Percentiles rank a stretch among this genome's conserved stretches.
Evolutionary conservation across 768 basidiomycete genomes (phyloP).

Genomic region (Termitomyces sp.): DNA sequence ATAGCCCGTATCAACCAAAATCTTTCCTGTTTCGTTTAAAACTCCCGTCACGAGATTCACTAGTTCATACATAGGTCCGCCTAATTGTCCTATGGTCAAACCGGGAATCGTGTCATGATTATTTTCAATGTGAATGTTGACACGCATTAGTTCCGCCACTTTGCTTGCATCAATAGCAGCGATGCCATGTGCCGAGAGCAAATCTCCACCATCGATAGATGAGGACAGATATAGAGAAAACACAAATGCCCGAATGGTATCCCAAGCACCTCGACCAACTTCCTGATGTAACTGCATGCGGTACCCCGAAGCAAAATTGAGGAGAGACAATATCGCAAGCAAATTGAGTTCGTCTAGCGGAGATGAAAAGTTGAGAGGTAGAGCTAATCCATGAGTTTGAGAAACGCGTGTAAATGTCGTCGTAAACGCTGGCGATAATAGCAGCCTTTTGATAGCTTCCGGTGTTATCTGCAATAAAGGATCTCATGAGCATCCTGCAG

Average conservation of each 20-base stretch:
- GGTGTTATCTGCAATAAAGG: slow-evolving; percentile 42
- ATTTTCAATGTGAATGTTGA: slow-evolving; percentile 64
- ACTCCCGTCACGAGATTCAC: slow-evolving; percentile 60
- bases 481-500: not conserved
- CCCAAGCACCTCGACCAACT: slow-evolving; percentile 79
- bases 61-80: slow-evolving; percentile 68
- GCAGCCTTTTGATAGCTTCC: slow-evolving; percentile 52
- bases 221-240: slow-evolving; percentile 71
- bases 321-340: slow-evolving; percentile 66
- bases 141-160: slow-evolving; percentile 69
- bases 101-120: slow-evolving; percentile 66
- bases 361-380: slow-evolving; percentile 79
- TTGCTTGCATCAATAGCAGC: slow-evolving; percentile 41
- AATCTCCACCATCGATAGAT: slow-evolving; percentile 45
- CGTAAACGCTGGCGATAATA: slow-evolving; percentile 60
- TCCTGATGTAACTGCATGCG: slow-evolving; percentile 65
- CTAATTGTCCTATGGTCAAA: slow-evolving; percentile 67
- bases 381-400: slow-evolving; percentile 57
- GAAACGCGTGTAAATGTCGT: slow-evolving; percentile 59
- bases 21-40: slow-evolving; percentile 67
- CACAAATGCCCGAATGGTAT: slow-evolving; percentile 70
- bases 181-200: slow-evolving; percentile 68
- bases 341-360: slow-evolving; percentile 74
- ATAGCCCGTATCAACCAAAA: slow-evolving; percentile 56
- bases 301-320: slow-evolving; percentile 85